Percentiles rank a stretch among this genome's conserved stretches.
These are phyloP conservation scores for Glycine latifolia DNA, from an alignment of 306 rosid genomes.

Conservation along the genomic window DNA sequence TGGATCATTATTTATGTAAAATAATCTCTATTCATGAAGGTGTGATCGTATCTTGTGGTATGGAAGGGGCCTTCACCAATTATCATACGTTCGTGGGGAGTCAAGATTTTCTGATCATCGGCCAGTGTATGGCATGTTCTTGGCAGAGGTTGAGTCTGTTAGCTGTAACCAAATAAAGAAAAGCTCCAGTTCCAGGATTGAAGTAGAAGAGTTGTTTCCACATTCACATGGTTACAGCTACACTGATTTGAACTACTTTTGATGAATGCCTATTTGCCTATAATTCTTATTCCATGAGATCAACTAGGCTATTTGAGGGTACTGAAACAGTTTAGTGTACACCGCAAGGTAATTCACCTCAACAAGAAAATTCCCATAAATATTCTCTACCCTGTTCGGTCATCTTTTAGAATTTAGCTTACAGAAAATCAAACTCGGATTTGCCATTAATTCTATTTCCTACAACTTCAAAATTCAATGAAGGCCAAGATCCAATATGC, in stretches of 20 bases:
- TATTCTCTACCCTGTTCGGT: too few species aligned
- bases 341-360: conserved; percentile 46
- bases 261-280: conserved; percentile 38
- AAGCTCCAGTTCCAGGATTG: conserved; percentile 77
- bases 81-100: conserved; percentile 88
- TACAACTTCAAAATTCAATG: conserved; percentile 12
- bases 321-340: conserved; percentile 36
- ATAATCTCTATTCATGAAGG: conserved; percentile 57
- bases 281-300: conserved; percentile 23
- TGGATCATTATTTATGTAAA: conserved; percentile 12
- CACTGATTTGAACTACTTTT: conserved; percentile 60
- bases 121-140: conserved; percentile 76
- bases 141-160: conserved; percentile 75
- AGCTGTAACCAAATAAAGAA: conserved; percentile 67
- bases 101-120: conserved; percentile 91
- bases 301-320: conserved; percentile 33
- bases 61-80: conserved; percentile 78
- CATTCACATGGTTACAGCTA: conserved; percentile 59
- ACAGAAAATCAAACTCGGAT: background rate
- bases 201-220: conserved; percentile 85
- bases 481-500: conserved; percentile 31
- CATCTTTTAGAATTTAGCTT: too few species aligned
- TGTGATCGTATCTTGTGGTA: conserved; percentile 89
- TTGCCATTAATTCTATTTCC: conserved; percentile 33
- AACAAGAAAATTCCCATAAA: conserved; percentile 4